Base-by-base conservation (phyloP, 2,329 filamentous ascomycete genomes). In the Raffaelea deltoideospora region DNA sequence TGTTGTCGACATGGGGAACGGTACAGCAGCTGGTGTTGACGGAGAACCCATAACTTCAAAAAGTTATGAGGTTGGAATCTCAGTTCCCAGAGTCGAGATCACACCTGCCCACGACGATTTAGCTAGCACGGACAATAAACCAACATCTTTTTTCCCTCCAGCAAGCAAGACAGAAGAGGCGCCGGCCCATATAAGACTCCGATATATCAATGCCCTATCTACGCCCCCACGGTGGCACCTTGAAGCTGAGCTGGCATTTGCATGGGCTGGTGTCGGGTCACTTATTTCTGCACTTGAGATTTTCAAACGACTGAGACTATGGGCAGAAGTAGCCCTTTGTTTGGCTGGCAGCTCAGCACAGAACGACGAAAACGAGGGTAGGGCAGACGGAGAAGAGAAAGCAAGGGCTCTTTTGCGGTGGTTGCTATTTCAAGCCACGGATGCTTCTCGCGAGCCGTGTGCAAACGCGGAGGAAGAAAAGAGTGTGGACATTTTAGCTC, bases 291-390 rank as follows among this genome's bases (percentile, higher is more conserved):
- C 90, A 0, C 69, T 98, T 2, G 90, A 95, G 42, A 96, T 98
- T 42, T 98, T 96, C 58, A 87, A 94, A 58, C 72, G 90, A 3
- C 62, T 98, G 15, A 77, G 86, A 39, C 78, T 96, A 55, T 96
- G 90, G 86, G 83, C 90, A 2, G 90, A 98, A 58, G 85, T 87
- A 5, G 88, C 90, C 0, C 66, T 98, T 2, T 98, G 90, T 54
- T 79, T 85, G 48, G 87, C 85, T 11, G 67, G 59, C 52, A 65
- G 54, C 32, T 71, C 60, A 17, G 63, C 58, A 0, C 70, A 78
- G n/a, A 68, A 76, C 5, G 70, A 74, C 35, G 61, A 64, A 39
- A 61, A 58, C 35, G 73, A 58, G 2, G 59, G 69, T 5, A 69
- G 70, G 1, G 61, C 59, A 18, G 67, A 67, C 6, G 70, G 67